Percentiles rank a stretch among this genome's conserved stretches.
Evolutionary conservation across 2,329 filamentous ascomycete genomes (phyloP).

Genomic region (Graphium sp.): DNA sequence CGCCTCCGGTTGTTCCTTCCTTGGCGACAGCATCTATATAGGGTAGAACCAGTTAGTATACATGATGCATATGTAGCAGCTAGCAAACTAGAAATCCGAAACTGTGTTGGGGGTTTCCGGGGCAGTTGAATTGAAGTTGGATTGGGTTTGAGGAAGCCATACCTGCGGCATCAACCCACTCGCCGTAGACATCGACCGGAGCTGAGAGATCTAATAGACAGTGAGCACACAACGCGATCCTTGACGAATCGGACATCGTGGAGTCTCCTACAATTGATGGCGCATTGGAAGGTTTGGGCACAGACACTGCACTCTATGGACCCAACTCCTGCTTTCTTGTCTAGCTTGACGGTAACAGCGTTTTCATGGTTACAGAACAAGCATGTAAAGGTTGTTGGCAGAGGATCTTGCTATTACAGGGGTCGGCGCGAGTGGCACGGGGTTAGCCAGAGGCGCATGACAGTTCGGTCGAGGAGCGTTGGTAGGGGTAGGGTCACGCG

Average conservation of each 20-base stretch:
- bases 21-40: too few relatives aligned
- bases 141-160: constrained; percentile 11
- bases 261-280: constrained; percentile 61
- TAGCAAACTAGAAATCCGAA: too few relatives aligned
- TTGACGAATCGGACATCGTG: not conserved
- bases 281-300: constrained; percentile 82
- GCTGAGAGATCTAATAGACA: constrained; percentile 57
- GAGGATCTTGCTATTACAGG: constrained; percentile 41
- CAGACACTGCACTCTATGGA: constrained; percentile 82
- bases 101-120: too few relatives aligned
- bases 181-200: constrained; percentile 87
- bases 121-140: too few relatives aligned
- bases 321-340: constrained; percentile 82
- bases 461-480: constrained; percentile 5
- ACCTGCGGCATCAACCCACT: constrained; percentile 86
- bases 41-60: too few relatives aligned
- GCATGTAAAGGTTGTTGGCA: constrained; percentile 80
- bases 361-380: constrained; percentile 98
- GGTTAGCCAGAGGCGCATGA: constrained; percentile 2
- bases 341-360: constrained; percentile 75
- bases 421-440: too few relatives aligned
- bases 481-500: not conserved
- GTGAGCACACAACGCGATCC: constrained; percentile 8
- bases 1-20: too few relatives aligned
- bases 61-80: too few relatives aligned